Conservation (phyloP, 805 yeast genomes). For the Candida silvicultrix region DNA sequence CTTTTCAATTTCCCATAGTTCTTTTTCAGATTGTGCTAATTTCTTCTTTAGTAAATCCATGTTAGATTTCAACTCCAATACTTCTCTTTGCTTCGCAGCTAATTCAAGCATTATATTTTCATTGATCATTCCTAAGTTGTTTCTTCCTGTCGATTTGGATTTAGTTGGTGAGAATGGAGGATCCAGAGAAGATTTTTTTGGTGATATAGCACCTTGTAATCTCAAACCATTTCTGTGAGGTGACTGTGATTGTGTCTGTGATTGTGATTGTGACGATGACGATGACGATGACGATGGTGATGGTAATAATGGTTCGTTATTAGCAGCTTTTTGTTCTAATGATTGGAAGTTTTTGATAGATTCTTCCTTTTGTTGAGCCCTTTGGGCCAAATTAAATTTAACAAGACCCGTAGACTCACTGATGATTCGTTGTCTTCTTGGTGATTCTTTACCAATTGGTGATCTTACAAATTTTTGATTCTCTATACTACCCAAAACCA, state of each 20-base stretch:
- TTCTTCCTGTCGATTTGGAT: neutral
- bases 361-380: conserved; percentile 5
- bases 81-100: conserved; percentile 49
- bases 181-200: neutral
- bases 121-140: conserved; percentile 1
- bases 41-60: conserved; percentile 28
- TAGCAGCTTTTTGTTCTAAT: neutral
- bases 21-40: conserved; percentile 33
- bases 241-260: too few relatives aligned
- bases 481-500: neutral
- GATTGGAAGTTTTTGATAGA: neutral
- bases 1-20: conserved; percentile 29
- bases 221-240: neutral
- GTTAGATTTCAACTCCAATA: conserved; percentile 41
- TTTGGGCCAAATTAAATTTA: conserved; percentile 27
- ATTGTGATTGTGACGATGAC: too few relatives aligned
- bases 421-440: conserved; percentile 31
- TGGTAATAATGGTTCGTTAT: neutral
- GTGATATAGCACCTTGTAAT: neutral
- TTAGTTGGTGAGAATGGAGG: neutral
- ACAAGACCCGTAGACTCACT: conserved; percentile 48
- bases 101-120: conserved; percentile 28
- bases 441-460: neutral
- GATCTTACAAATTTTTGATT: neutral
- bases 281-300: too few relatives aligned